phyloP scores from a whole-genome alignment of 2,329 filamentous ascomycete species.

The Penicillium sp. region DNA sequence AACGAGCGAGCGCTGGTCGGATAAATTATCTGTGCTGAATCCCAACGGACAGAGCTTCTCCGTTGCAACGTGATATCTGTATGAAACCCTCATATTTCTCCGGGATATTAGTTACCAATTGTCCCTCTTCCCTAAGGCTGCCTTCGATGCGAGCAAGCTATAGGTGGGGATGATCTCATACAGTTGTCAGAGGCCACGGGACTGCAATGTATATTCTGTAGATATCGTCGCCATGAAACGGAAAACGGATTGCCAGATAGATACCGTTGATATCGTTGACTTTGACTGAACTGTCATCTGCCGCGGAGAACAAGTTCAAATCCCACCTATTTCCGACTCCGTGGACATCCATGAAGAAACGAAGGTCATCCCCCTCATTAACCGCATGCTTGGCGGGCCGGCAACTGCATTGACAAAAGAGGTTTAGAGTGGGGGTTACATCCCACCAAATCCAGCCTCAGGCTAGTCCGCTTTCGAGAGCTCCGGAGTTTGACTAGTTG shows the following conservation, averaged over 20 bases:
- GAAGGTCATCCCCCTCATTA: constrained; percentile 3
- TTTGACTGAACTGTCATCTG: neutral
- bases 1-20: constrained; percentile 16
- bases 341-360: constrained; percentile 4
- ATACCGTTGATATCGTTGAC: neutral
- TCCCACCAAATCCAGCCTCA: constrained; percentile 12
- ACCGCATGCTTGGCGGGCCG: constrained; percentile 21
- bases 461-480: neutral
- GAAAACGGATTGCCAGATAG: neutral
- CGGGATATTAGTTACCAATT: neutral
- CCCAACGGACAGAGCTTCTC: neutral
- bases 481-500: neutral
- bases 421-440: constrained; percentile 40
- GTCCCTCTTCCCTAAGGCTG: neutral
- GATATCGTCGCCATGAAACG: neutral
- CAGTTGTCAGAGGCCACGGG: neutral
- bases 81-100: neutral
- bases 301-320: constrained; percentile 14
- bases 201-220: neutral
- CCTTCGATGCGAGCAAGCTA: neutral
- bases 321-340: constrained; percentile 7
- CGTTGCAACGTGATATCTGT: neutral
- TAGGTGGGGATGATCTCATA: neutral
- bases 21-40: constrained; percentile 11
- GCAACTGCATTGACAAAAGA: constrained; percentile 28